phyloP scores from a whole-genome alignment of 495 filamentous ascomycete species.

The Echria macrotheca region DNA sequence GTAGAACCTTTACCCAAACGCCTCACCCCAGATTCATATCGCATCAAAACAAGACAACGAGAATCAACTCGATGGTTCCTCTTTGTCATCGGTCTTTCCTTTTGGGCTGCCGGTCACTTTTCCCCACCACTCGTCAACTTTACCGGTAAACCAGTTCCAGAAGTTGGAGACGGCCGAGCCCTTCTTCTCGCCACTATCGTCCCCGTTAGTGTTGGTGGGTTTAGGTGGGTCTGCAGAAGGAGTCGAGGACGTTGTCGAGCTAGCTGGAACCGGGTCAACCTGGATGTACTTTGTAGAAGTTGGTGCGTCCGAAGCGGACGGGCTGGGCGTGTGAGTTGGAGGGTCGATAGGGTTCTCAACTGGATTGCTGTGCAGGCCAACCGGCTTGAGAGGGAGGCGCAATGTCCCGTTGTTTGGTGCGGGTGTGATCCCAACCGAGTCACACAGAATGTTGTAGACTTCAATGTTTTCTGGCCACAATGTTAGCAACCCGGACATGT shows the following conservation, averaged over 20 bases:
- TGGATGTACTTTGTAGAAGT: conserved; percentile 14
- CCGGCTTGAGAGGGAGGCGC: conserved; percentile 64
- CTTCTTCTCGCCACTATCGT: conserved; percentile 22
- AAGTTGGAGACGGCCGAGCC: conserved; percentile 26
- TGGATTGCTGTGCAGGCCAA: conserved; percentile 55
- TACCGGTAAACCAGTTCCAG: conserved; percentile 47
- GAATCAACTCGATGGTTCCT: too few relatives aligned
- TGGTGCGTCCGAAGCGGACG: background rate
- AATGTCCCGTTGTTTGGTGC: conserved; percentile 83
- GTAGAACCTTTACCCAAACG: too few relatives aligned
- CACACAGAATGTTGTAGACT: conserved; percentile 91
- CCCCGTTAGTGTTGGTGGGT: too few relatives aligned
- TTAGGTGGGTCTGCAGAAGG: too few relatives aligned
- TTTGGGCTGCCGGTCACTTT: conserved; percentile 25
- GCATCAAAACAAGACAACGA: too few relatives aligned
- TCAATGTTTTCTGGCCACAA: conserved; percentile 74
- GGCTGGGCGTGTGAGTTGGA: background rate
- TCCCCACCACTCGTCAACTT: conserved; percentile 38
- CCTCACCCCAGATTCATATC: too few relatives aligned
- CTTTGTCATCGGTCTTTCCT: too few relatives aligned
- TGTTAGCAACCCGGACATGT: too few relatives aligned
- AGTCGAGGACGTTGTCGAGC: too few relatives aligned
- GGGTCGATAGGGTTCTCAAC: conserved; percentile 34
- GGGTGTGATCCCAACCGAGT: conserved; percentile 64
- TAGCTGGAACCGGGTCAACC: conserved; percentile 17